Percentiles rank a stretch among this genome's conserved stretches.
These are phyloP conservation scores for Medicago arabica DNA, from an alignment of 306 rosid genomes.

Conservation along the genomic window DNA sequence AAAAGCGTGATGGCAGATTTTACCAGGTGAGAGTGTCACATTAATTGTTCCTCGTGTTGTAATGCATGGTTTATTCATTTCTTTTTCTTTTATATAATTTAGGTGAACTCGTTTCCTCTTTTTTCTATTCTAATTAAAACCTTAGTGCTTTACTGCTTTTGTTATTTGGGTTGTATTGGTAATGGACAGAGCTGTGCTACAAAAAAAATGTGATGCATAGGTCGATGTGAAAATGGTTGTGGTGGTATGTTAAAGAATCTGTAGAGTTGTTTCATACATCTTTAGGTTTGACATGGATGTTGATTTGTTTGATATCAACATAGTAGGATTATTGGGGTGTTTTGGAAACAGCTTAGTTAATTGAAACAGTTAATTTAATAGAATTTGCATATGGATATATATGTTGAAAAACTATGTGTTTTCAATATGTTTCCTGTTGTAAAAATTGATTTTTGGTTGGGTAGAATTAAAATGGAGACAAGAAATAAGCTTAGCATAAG, in stretches of 20 bases:
- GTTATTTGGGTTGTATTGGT: constrained; percentile 16
- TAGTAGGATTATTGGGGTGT: neutral
- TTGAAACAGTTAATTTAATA: neutral
- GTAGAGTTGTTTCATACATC: constrained; percentile 25
- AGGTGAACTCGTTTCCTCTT: neutral
- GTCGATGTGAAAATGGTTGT: constrained; percentile 4
- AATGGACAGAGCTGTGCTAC: constrained; percentile 1
- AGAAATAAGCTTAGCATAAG: neutral
- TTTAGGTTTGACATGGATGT: constrained; percentile 6
- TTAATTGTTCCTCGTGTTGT: neutral
- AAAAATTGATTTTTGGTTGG: neutral
- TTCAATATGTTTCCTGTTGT: neutral
- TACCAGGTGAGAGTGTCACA: constrained; percentile 61
- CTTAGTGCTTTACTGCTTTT: constrained; percentile 6
- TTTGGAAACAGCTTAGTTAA: neutral
- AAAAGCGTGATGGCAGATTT: constrained; percentile 86
- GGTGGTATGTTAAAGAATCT: constrained; percentile 14
- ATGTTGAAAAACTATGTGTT: neutral
- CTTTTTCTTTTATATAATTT: neutral
- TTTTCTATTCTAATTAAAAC: neutral
- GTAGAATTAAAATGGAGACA: neutral
- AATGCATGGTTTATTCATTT: neutral
- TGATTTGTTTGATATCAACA: constrained; percentile 8
- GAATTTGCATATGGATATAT: neutral
- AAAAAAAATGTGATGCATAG: neutral